Conservation (phyloP, 2,329 filamentous ascomycete genomes). For the Rasamsonia emersonii region DNA sequence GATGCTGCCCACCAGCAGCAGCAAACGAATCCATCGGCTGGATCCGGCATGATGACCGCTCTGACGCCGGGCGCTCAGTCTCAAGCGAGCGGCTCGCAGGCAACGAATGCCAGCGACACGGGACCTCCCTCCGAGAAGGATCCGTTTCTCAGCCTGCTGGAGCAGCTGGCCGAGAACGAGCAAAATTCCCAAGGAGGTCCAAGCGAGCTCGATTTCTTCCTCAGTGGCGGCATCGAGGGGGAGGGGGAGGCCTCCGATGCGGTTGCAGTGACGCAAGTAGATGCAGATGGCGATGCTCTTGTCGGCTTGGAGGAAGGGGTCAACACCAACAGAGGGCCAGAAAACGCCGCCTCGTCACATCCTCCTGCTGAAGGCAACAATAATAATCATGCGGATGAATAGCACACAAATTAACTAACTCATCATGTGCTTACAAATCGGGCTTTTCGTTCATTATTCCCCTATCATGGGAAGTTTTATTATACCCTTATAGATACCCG, state of each 20-base stretch:
- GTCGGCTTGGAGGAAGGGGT: too few relatives aligned
- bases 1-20: constrained; percentile 15
- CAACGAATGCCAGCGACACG: constrained; percentile 44
- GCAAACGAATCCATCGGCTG: constrained; percentile 3
- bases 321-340: too few relatives aligned
- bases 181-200: constrained; percentile 55
- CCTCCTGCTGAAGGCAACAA: too few relatives aligned
- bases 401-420: too few relatives aligned
- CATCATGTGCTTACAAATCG: too few relatives aligned
- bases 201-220: constrained; percentile 70
- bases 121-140: constrained; percentile 59
- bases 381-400: too few relatives aligned
- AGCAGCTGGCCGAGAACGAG: constrained; percentile 77
- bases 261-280: too few relatives aligned
- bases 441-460: too few relatives aligned
- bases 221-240: constrained; percentile 34
- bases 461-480: too few relatives aligned
- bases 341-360: too few relatives aligned
- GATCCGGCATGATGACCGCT: constrained; percentile 11
- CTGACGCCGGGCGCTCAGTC: constrained; percentile 35
- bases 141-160: constrained; percentile 68
- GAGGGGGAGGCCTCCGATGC: background rate
- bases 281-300: too few relatives aligned
- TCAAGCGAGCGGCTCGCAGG: constrained; percentile 30
- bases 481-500: too few relatives aligned